phyloP scores from a whole-genome alignment of 805 yeast genomes.

The Lipomyces japonicus region DNA sequence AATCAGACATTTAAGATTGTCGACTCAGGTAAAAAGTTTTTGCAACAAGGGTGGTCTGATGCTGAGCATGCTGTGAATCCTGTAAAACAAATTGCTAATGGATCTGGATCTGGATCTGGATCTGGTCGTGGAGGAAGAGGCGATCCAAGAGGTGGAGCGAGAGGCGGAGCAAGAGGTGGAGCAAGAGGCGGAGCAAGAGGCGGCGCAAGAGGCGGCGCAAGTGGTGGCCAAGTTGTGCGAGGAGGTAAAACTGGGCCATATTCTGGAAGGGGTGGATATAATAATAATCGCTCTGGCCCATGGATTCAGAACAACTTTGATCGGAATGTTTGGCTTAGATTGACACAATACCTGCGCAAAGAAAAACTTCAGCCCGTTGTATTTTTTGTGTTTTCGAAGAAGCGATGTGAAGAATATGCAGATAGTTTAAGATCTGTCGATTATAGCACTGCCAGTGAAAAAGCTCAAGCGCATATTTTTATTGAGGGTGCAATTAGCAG shows the following conservation, averaged over 20 bases:
- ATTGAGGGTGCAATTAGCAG: constrained; percentile 85
- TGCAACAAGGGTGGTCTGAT: constrained; percentile 46
- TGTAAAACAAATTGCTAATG: constrained; percentile 28
- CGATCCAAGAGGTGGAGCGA: constrained; percentile 40
- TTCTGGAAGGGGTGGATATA: constrained; percentile 30
- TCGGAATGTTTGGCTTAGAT: constrained; percentile 69
- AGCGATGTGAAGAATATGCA: constrained; percentile 90
- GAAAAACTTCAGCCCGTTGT: constrained; percentile 85
- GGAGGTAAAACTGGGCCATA: too few relatives aligned
- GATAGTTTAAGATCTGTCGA: constrained; percentile 68
- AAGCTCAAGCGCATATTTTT: constrained; percentile 89
- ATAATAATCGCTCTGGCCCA: constrained; percentile 38
- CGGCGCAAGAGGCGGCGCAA: constrained; percentile 35
- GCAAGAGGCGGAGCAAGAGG: constrained; percentile 36
- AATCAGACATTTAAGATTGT: constrained; percentile 67
- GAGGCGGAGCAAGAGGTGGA: constrained; percentile 35
- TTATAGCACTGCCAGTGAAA: constrained; percentile 78
- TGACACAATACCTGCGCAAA: constrained; percentile 66
- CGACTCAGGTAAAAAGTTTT: constrained; percentile 66
- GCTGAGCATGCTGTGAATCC: constrained; percentile 38
- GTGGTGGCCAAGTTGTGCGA: too few relatives aligned
- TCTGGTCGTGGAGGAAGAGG: constrained; percentile 47
- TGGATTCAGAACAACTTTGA: constrained; percentile 61
- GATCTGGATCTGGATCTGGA: constrained; percentile 23
- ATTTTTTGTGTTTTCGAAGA: constrained; percentile 87